A percentile compares a stretch with the other conserved stretches of the same genome.
Evolutionary conservation across 2,329 filamentous ascomycete genomes (phyloP).

Genomic region (Xylariales sp.): DNA sequence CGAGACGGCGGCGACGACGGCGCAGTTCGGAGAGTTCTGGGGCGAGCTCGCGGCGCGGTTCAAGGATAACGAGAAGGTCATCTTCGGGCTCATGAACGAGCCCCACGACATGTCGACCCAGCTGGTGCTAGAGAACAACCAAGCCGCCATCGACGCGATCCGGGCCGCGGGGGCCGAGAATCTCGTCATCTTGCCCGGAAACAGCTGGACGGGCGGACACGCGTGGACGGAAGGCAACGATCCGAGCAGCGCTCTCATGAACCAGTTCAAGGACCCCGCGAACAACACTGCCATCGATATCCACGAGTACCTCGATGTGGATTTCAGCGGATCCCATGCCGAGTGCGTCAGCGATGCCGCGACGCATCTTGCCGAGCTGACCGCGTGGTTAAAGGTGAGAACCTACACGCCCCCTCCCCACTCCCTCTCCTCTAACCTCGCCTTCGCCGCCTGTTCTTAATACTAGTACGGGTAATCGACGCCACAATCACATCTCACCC

Average conservation of each 20-base stretch:
- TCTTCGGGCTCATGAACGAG: constrained; percentile 64
- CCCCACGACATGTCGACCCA: constrained; percentile 62
- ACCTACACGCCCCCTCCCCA: no score
- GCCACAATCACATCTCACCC: not conserved
- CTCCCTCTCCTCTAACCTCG: not conserved
- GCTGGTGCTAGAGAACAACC: constrained; percentile 59
- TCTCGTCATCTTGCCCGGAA: constrained; percentile 61
- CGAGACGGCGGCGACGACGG: constrained; percentile 58
- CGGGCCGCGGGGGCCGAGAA: constrained; percentile 57
- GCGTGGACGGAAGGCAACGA: constrained; percentile 57
- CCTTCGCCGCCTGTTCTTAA: not conserved
- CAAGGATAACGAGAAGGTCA: constrained; percentile 58
- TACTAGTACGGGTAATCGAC: no score
- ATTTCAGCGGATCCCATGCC: constrained; percentile 58
- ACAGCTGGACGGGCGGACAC: constrained; percentile 62
- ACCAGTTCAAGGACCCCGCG: constrained; percentile 57
- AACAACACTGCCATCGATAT: constrained; percentile 63
- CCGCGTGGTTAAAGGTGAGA: constrained; percentile 56
- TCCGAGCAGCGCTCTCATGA: constrained; percentile 54
- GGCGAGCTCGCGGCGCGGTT: constrained; percentile 60
- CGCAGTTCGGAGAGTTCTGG: constrained; percentile 62
- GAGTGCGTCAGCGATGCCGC: constrained; percentile 56
- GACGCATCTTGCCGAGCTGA: constrained; percentile 55
- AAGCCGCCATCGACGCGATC: constrained; percentile 60
- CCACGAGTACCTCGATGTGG: constrained; percentile 63